These are phyloP conservation scores for Ceratobasidium sp. DNA, from an alignment of 1,284 basidiomycete genomes.

Conservation along the genomic window DNA sequence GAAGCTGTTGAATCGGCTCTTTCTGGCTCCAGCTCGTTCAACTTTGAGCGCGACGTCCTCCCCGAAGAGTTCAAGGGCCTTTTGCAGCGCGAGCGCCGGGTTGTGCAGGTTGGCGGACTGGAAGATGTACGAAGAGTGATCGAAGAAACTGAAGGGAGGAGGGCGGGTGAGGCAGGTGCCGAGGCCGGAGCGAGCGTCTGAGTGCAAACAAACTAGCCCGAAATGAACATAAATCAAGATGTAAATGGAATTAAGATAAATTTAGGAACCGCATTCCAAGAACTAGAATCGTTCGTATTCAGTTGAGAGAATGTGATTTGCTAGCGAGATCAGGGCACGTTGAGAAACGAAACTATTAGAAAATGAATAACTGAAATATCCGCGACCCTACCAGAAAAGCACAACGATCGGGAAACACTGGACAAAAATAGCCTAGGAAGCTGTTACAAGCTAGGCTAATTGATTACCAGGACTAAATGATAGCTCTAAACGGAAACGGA, in stretches of 20 bases:
- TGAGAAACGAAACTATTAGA: too few species aligned
- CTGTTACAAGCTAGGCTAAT: neutral
- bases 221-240: too few species aligned
- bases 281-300: too few species aligned
- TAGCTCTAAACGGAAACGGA: neutral
- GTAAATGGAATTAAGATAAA: too few species aligned
- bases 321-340: too few species aligned
- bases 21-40: constrained; percentile 68
- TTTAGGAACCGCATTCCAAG: too few species aligned
- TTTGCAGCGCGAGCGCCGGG: constrained; percentile 78
- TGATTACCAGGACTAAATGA: neutral
- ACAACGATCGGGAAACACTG: too few species aligned
- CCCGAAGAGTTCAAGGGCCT: constrained; percentile 86
- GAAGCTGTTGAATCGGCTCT: constrained; percentile 91
- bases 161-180: constrained; percentile 3
- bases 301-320: too few species aligned
- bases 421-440: too few species aligned
- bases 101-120: constrained; percentile 79
- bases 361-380: too few species aligned
- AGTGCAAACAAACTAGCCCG: neutral
- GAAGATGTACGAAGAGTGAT: constrained; percentile 75
- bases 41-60: constrained; percentile 84
- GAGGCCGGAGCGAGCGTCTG: constrained; percentile 20
- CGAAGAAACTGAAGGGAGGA: constrained; percentile 69
- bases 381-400: too few species aligned